Conservation (phyloP, 2,329 filamentous ascomycete genomes). For the Trichoderma pleuroti region DNA sequence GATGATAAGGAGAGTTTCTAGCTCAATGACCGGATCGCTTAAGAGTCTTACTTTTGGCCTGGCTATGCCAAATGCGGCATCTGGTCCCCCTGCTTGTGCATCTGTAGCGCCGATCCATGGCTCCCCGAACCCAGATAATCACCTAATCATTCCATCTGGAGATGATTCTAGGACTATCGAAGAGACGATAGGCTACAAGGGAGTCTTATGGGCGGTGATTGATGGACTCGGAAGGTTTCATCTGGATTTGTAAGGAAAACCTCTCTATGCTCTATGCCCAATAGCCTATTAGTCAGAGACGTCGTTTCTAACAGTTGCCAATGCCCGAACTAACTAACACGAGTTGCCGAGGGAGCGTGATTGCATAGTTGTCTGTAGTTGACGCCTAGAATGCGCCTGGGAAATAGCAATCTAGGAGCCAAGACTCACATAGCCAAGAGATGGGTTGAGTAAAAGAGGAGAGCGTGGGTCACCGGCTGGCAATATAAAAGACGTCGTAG, state of each 20-base stretch:
- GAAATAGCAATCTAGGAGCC: not conserved
- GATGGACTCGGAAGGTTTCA: not conserved
- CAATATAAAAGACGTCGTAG: not conserved
- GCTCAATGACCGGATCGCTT: not conserved
- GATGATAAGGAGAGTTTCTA: not conserved
- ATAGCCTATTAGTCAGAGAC: not conserved
- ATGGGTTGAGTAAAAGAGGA: not conserved
- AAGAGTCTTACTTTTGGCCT: not conserved
- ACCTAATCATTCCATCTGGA: not conserved
- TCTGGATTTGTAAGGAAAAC: not conserved
- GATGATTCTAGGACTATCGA: not conserved
- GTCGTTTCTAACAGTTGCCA: not conserved
- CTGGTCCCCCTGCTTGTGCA: conserved; percentile 6
- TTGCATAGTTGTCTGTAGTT: not conserved
- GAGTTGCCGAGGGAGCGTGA: not conserved
- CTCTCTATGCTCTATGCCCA: not conserved
- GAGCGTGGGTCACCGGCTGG: not conserved
- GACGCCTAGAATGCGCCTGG: not conserved
- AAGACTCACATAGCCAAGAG: not conserved
- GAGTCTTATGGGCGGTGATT: not conserved
- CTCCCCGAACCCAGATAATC: not conserved
- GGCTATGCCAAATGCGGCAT: not conserved
- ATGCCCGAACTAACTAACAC: not conserved
- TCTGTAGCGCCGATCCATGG: conserved; percentile 7
- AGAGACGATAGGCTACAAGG: not conserved